phyloP scores from a whole-genome alignment of 306 rosid genomes.

The Sophora flavescens region DNA sequence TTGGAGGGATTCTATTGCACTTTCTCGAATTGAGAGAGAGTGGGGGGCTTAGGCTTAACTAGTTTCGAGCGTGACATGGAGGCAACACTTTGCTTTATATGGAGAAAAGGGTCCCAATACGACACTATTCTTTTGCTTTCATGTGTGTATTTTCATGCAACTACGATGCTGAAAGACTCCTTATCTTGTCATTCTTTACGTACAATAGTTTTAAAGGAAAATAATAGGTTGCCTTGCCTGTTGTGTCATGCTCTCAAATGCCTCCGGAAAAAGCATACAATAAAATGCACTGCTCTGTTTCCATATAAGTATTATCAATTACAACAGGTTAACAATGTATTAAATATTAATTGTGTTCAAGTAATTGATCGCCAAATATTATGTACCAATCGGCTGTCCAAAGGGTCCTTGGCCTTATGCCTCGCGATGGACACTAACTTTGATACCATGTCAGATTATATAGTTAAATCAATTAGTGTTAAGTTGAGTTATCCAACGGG shows the following conservation, averaged over 20 bases:
- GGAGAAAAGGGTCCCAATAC: slow-evolving; percentile 65
- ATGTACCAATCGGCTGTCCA: too few species aligned
- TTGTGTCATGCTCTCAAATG: slow-evolving; percentile 26
- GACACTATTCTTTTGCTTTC: slow-evolving; percentile 69
- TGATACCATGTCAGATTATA: too few species aligned
- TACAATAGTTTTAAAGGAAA: slow-evolving; percentile 59
- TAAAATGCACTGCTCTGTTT: too few species aligned
- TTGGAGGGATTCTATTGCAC: slow-evolving; percentile 74
- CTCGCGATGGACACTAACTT: too few species aligned
- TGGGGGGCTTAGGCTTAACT: slow-evolving; percentile 54
- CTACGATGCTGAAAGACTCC: slow-evolving; percentile 65
- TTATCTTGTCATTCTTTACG: slow-evolving; percentile 63
- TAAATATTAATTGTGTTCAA: too few species aligned
- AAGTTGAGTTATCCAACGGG: too few species aligned
- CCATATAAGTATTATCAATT: too few species aligned
- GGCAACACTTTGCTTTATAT: slow-evolving; percentile 76
- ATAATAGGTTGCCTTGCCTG: slow-evolving; percentile 50
- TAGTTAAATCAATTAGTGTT: too few species aligned
- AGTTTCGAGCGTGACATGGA: slow-evolving; percentile 77
- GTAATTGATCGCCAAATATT: too few species aligned
- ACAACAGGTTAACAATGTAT: too few species aligned
- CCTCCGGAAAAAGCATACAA: slow-evolving; percentile 10
- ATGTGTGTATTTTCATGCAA: slow-evolving; percentile 83
- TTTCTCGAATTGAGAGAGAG: slow-evolving; percentile 62
- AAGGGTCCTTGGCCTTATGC: too few species aligned